These are phyloP conservation scores for Cadophora luteo-olivacea DNA, from an alignment of 2,329 filamentous ascomycete species.

Conservation along the genomic window DNA sequence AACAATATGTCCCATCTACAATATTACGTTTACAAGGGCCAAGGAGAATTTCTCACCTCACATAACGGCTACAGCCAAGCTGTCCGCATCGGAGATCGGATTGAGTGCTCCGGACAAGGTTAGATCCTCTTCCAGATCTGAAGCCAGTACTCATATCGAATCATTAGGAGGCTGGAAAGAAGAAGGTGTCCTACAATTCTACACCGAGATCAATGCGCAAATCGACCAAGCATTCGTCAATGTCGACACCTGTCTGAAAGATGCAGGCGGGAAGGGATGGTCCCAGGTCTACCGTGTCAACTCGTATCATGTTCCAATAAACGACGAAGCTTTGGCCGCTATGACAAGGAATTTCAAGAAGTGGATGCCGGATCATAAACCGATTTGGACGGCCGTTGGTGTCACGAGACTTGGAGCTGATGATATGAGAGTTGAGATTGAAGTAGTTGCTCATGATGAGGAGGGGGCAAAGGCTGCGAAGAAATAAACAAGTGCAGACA, in stretches of 20 bases:
- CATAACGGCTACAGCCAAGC: constrained; percentile 52
- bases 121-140: constrained; percentile 10
- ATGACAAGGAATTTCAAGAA: constrained; percentile 56
- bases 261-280: constrained; percentile 63
- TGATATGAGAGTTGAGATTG: constrained; percentile 65
- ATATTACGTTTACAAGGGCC: not conserved
- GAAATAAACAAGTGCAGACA: not conserved
- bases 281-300: constrained; percentile 58
- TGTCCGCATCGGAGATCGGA: constrained; percentile 54
- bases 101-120: constrained; percentile 57
- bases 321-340: constrained; percentile 48
- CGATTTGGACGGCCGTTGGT: constrained; percentile 60
- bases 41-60: not conserved
- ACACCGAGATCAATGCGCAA: constrained; percentile 50
- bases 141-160: no score
- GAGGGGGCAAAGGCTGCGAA: not conserved
- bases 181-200: constrained; percentile 22
- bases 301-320: constrained; percentile 53
- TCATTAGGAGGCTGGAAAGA: not conserved
- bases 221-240: constrained; percentile 63
- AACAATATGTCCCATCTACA: not conserved
- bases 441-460: constrained; percentile 55
- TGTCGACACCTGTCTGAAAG: constrained; percentile 56
- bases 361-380: constrained; percentile 59
- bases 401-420: constrained; percentile 54